These are phyloP conservation scores for Epichloe aotearoae DNA, from an alignment of 2,329 filamentous ascomycete species.

Conservation along the genomic window DNA sequence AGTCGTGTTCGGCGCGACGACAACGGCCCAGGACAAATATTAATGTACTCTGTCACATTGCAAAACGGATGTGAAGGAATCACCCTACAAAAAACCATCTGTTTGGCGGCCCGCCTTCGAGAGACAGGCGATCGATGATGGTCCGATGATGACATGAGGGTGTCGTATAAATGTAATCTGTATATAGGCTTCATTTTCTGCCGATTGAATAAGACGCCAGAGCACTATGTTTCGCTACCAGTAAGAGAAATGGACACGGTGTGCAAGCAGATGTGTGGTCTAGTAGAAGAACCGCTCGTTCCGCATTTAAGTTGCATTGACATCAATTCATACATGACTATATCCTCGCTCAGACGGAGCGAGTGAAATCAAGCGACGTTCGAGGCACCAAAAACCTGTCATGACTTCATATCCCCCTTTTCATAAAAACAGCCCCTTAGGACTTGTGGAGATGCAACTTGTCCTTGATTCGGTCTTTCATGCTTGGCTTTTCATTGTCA, in stretches of 20 bases:
- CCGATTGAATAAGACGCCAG: not conserved
- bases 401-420: not conserved
- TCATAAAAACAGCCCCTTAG: not conserved
- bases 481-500: slow-evolving; percentile 32
- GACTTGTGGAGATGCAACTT: slow-evolving; percentile 43
- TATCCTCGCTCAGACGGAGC: too few relatives aligned
- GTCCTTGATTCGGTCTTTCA: slow-evolving; percentile 54
- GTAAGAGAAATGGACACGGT: not conserved
- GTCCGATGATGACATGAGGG: not conserved
- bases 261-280: too few relatives aligned
- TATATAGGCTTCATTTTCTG: not conserved
- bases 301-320: too few relatives aligned
- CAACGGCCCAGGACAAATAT: too few relatives aligned
- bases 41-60: too few relatives aligned
- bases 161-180: not conserved
- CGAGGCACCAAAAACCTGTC: too few relatives aligned
- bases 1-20: not conserved
- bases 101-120: not conserved
- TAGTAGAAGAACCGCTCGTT: too few relatives aligned
- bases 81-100: not conserved
- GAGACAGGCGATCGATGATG: not conserved
- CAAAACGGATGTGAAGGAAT: too few relatives aligned
- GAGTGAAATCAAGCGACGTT: too few relatives aligned
- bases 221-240: not conserved
- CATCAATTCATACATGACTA: too few relatives aligned